Conservation (phyloP, 2,329 filamentous ascomycete species). For the Penicillium digitatum region DNA sequence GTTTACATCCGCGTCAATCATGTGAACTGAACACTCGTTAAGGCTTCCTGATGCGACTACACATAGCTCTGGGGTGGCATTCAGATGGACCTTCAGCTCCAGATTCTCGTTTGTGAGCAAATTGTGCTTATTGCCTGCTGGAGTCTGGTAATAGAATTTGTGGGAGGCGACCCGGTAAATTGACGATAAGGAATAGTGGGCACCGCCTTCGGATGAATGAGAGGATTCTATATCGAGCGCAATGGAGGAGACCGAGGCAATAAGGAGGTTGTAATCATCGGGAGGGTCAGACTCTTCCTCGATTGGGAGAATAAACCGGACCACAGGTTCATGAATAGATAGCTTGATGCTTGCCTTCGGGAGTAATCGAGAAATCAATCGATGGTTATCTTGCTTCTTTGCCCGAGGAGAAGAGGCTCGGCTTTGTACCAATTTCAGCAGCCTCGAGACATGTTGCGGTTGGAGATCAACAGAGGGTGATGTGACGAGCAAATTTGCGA, state of each 20-base stretch:
- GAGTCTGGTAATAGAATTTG: slow-evolving; percentile 90
- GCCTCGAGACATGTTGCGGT: slow-evolving; percentile 81
- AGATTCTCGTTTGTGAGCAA: slow-evolving; percentile 82
- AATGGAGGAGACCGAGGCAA: slow-evolving; percentile 89
- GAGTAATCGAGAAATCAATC: slow-evolving; percentile 80
- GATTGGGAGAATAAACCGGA: slow-evolving; percentile 82
- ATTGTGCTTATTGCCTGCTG: slow-evolving; percentile 75
- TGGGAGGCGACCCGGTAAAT: slow-evolving; percentile 80
- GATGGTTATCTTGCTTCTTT: slow-evolving; percentile 51
- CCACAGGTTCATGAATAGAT: slow-evolving; percentile 91
- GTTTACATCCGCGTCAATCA: slow-evolving; percentile 88
- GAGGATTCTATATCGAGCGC: slow-evolving; percentile 92
- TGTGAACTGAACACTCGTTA: slow-evolving; percentile 81
- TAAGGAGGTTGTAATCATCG: slow-evolving; percentile 90
- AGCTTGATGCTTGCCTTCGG: slow-evolving; percentile 94
- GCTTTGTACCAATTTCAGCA: slow-evolving; percentile 69
- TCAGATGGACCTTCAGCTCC: slow-evolving; percentile 80
- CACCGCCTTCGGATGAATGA: slow-evolving; percentile 77
- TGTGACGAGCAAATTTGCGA: slow-evolving; percentile 92
- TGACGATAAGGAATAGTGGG: slow-evolving; percentile 81
- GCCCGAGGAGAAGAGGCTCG: slow-evolving; percentile 43
- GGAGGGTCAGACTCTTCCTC: slow-evolving; percentile 56
- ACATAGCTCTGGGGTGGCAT: slow-evolving; percentile 77
- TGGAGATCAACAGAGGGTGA: slow-evolving; percentile 92
- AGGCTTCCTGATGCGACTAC: slow-evolving; percentile 75